Evolutionary conservation across 2,329 filamentous ascomycete species (phyloP).

Genomic region (Microcyclosporella mali): DNA sequence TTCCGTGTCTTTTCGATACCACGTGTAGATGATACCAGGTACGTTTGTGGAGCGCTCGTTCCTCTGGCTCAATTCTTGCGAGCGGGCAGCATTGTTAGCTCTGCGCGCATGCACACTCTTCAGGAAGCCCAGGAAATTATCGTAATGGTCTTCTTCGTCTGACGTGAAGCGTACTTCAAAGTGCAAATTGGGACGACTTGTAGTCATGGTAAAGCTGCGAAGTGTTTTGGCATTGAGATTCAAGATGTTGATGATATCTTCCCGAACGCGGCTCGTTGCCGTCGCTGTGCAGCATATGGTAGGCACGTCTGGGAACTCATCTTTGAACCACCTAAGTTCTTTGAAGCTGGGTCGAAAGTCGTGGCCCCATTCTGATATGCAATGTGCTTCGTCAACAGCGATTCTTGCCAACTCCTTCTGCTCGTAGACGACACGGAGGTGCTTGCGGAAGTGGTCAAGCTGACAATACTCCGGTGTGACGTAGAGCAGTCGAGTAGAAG

Average conservation of each 20-base stretch:
- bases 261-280: constrained; percentile 70
- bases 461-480: constrained; percentile 89
- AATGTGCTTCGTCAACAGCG: constrained; percentile 91
- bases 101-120: constrained; percentile 65
- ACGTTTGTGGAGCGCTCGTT: constrained; percentile 56
- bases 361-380: constrained; percentile 96
- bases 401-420: constrained; percentile 82
- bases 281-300: constrained; percentile 92
- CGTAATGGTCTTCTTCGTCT: constrained; percentile 67
- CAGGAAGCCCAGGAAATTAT: constrained; percentile 72
- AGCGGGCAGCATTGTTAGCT: constrained; percentile 50
- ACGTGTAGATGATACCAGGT: constrained; percentile 73
- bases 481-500: constrained; percentile 75
- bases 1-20: constrained; percentile 69
- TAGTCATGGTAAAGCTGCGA: constrained; percentile 74
- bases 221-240: constrained; percentile 59
- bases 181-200: constrained; percentile 78
- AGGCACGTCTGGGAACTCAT: constrained; percentile 74
- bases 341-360: constrained; percentile 95
- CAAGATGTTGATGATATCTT: constrained; percentile 75
- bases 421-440: constrained; percentile 64
- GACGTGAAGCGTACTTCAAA: constrained; percentile 81
- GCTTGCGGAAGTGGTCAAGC: constrained; percentile 67
- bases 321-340: constrained; percentile 76
- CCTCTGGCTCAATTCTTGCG: constrained; percentile 50